Base-by-base conservation (phyloP, 768 basidiomycete genomes). In the Phaffia australis region DNA sequence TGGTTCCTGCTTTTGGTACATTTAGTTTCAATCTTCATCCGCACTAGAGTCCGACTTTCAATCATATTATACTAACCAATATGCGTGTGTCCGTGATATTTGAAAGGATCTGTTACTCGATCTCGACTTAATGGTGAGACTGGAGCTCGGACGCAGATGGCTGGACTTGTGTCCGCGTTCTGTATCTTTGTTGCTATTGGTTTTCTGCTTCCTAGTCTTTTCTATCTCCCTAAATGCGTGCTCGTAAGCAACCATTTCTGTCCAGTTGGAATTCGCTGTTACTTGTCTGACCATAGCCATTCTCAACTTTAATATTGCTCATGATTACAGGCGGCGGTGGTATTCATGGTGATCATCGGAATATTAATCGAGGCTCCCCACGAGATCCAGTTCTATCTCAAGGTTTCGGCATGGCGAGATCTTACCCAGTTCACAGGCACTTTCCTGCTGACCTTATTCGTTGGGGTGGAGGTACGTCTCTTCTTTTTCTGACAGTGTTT, bases 101-200 rank as follows among this genome's bases (percentile, higher is more conserved):
- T n/a, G 0, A 58, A 32, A 58, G 57, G 55, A 51, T 50, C 50
- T 23, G 21, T 60, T 27, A 78, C 88, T 23, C 56, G 56, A 69
- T 88, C 89, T 4, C 82, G 87, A n/a, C 86, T 95, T 58, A 95
- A 92, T 71, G 90, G 86, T 5, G 87, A 89, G 67, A 84, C 88
- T 16, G 94, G 94, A 32, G 89, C 83, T 4, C 82, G 87, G 35
- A 88, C 90, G 1, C 94, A 97, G 75, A 86, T 97, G 83, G 85
- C 88, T 68, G 74, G 27, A 87, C 75, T 95, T 23, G 80, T 92
- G 47, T 87, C 87, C 64, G 85, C 87, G 0, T 79, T 72, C 0
- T 75, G 90, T 29, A 84, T 94, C 21, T 78, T 99, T 19, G 79
- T 93, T 18, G 84, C 88, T 0, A 92, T 89, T 14, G 91, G 90